Conservation (phyloP, 441 rosid species). For the Daphne laureola region DNA sequence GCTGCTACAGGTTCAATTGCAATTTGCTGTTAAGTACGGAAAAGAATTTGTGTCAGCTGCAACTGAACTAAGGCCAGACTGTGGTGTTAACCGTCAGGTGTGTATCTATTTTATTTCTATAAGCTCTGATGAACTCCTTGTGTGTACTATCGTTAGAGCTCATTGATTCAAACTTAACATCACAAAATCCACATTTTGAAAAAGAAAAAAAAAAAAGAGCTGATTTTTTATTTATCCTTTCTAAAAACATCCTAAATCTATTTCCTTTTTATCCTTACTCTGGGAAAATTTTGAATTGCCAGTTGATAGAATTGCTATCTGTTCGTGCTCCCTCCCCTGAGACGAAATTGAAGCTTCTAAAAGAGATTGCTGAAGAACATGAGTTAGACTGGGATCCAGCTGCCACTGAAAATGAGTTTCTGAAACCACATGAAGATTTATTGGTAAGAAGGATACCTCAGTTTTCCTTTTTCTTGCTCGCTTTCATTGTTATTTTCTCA, state of each 20-base stretch:
- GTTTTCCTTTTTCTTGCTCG: background rate
- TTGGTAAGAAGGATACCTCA: constrained; percentile 40
- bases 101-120: background rate
- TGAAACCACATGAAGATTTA: constrained; percentile 79
- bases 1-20: constrained; percentile 83
- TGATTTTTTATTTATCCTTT: too few relatives aligned
- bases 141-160: too few relatives aligned
- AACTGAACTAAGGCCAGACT: constrained; percentile 78
- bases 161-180: too few relatives aligned
- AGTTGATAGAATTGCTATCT: constrained; percentile 83
- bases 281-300: constrained; percentile 21
- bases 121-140: constrained; percentile 1
- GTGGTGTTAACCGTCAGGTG: constrained; percentile 96
- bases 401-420: constrained; percentile 73
- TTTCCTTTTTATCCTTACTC: background rate
- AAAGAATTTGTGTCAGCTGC: constrained; percentile 86
- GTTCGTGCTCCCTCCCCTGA: constrained; percentile 83
- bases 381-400: constrained; percentile 93
- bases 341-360: constrained; percentile 70
- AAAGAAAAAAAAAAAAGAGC: too few relatives aligned
- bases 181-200: too few relatives aligned
- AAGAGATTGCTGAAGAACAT: constrained; percentile 96
- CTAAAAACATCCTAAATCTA: too few relatives aligned
- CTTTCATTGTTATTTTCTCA: constrained; percentile 15
- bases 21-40: constrained; percentile 74